A percentile compares a stretch with the other conserved stretches of the same genome.
Conservation (phyloP, 2,329 filamentous ascomycete genomes). For the Emericellopsis atlantica region DNA sequence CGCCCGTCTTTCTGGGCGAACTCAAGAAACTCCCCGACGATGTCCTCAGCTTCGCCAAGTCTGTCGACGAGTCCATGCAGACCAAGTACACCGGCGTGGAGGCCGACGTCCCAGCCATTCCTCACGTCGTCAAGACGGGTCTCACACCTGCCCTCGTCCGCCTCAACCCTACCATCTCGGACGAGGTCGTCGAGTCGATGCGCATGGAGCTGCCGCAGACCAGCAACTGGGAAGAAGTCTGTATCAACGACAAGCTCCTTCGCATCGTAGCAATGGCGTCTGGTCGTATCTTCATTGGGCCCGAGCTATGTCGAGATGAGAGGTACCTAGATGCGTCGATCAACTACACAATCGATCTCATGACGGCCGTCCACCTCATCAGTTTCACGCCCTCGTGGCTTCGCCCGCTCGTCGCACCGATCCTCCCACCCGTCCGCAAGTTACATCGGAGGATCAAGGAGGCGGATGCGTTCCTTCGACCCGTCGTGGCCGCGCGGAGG, state of each 20-base stretch:
- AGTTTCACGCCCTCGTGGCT: conserved; percentile 14
- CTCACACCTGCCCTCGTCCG: conserved; percentile 20
- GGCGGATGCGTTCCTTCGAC: conserved; percentile 20
- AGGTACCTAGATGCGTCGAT: conserved; percentile 32
- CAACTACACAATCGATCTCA: conserved; percentile 30
- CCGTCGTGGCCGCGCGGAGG: conserved; percentile 16
- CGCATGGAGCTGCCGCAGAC: conserved; percentile 18
- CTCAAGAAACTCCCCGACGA: conserved; percentile 5
- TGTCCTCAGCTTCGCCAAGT: conserved; percentile 4
- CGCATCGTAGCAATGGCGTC: conserved; percentile 32
- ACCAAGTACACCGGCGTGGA: conserved; percentile 19
- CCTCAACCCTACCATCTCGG: conserved; percentile 22
- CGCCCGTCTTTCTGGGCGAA: conserved; percentile 13
- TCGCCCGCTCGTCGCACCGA: conserved; percentile 16
- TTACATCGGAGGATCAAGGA: conserved; percentile 16
- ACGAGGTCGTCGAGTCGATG: conserved; percentile 22
- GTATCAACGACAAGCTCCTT: conserved; percentile 25
- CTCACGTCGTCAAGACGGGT: conserved; percentile 15
- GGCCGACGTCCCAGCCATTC: conserved; percentile 9
- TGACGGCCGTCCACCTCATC: conserved; percentile 18
- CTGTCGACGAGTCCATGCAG: conserved; percentile 13
- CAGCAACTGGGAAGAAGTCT: conserved; percentile 25
- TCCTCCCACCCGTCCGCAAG: conserved; percentile 19
- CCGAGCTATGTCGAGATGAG: conserved; percentile 29
- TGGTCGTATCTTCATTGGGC: conserved; percentile 32